A percentile compares a stretch with the other conserved stretches of the same genome.
Evolutionary conservation across 2,329 filamentous ascomycete species (phyloP).

Genomic region (Cyphellophora attinorum): DNA sequence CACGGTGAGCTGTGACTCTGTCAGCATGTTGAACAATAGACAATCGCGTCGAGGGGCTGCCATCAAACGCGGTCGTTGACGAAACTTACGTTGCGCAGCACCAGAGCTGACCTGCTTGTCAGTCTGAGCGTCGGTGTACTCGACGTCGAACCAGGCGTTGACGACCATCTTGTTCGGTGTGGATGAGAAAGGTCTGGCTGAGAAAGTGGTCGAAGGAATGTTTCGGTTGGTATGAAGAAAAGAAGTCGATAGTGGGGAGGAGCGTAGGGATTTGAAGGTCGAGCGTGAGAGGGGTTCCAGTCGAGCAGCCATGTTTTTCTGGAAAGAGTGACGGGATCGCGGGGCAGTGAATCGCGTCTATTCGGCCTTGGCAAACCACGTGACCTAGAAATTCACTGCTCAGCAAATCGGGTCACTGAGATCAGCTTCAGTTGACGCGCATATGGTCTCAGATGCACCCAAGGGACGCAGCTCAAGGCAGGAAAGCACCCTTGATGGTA

Average conservation of each 20-base stretch:
- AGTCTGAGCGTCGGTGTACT: slow-evolving; percentile 49
- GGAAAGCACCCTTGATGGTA: too few relatives aligned
- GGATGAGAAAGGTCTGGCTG: slow-evolving; percentile 14
- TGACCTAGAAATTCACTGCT: too few relatives aligned
- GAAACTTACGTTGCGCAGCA: neutral
- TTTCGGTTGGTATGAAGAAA: slow-evolving; percentile 21
- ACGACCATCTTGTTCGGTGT: slow-evolving; percentile 64
- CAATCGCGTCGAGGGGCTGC: slow-evolving; percentile 10
- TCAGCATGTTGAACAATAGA: slow-evolving; percentile 18
- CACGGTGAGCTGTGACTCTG: slow-evolving; percentile 56
- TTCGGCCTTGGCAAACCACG: too few relatives aligned
- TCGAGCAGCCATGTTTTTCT: slow-evolving; percentile 6
- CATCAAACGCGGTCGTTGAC: slow-evolving; percentile 11
- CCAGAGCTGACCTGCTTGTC: slow-evolving; percentile 31
- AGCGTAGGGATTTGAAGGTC: slow-evolving; percentile 18
- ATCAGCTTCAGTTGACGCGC: too few relatives aligned
- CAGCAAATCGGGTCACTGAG: too few relatives aligned
- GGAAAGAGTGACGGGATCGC: slow-evolving; percentile 1
- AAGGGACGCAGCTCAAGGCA: too few relatives aligned
- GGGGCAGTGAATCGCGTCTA: slow-evolving; percentile 2
- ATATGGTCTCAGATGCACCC: too few relatives aligned
- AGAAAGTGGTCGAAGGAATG: slow-evolving; percentile 5
- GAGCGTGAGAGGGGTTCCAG: slow-evolving; percentile 10
- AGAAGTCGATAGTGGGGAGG: slow-evolving; percentile 31
- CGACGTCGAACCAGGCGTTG: slow-evolving; percentile 68